phyloP scores from a whole-genome alignment of 495 filamentous ascomycete genomes.

The Sordaria brevicollis region DNA sequence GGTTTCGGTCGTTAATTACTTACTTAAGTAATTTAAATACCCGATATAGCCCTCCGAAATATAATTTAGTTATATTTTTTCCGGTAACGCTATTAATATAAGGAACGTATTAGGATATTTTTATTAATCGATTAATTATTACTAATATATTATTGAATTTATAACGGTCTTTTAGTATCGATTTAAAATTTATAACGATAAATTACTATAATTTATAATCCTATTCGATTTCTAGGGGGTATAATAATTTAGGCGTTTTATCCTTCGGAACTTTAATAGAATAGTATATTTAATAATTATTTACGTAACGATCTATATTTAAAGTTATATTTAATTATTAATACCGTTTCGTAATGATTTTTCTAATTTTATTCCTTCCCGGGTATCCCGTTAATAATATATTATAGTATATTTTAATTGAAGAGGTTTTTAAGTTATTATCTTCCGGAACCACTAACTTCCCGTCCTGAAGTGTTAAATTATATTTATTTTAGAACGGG shows the following conservation, averaged over 20 bases:
- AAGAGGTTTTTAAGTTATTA: not conserved
- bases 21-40: not conserved
- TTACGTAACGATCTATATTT: not conserved
- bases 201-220: not conserved
- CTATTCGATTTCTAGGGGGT: not conserved
- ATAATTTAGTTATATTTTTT: too few relatives aligned
- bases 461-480: not conserved
- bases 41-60: not conserved
- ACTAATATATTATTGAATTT: not conserved
- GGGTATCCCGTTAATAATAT: not conserved
- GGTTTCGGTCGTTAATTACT: not conserved
- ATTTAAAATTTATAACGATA: slow-evolving; percentile 2
- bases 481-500: not conserved
- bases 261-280: not conserved
- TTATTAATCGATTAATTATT: too few relatives aligned
- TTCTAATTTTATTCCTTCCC: not conserved
- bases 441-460: not conserved
- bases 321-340: not conserved
- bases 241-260: not conserved
- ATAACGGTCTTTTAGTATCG: not conserved
- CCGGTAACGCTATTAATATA: too few relatives aligned
- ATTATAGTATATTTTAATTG: not conserved
- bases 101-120: too few relatives aligned
- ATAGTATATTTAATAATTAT: not conserved
- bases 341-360: not conserved